Evolutionary conservation across 1,284 basidiomycete genomes (phyloP).

Genomic region (Ustilago sp.): DNA sequence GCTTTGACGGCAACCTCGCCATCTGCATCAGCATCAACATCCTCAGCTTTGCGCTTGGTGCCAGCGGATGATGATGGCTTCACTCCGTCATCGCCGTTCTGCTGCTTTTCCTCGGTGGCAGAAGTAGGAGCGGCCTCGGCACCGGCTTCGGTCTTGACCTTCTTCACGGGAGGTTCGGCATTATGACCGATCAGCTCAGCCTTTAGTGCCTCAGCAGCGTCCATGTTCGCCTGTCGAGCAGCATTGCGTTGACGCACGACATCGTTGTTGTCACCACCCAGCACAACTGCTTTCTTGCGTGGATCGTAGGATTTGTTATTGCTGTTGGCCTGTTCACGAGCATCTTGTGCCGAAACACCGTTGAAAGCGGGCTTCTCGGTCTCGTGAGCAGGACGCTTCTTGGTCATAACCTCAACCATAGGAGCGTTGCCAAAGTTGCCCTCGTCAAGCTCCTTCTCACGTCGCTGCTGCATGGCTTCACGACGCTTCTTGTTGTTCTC

Average conservation of each 20-base stretch:
- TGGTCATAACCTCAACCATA: conserved; percentile 35
- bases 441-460: conserved; percentile 47
- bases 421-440: conserved; percentile 46
- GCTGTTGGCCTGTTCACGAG: conserved; percentile 62
- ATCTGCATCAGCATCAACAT: conserved; percentile 49
- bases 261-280: conserved; percentile 61
- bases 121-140: conserved; percentile 25
- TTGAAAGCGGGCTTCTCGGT: conserved; percentile 52
- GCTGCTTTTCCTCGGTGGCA: conserved; percentile 6
- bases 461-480: conserved; percentile 73
- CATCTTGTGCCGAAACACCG: conserved; percentile 37
- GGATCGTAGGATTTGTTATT: conserved; percentile 48
- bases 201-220: conserved; percentile 91
- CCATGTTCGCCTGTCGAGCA: conserved; percentile 88
- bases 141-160: conserved; percentile 38
- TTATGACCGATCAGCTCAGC: conserved; percentile 81
- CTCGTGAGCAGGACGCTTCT: conserved; percentile 34
- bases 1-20: neutral
- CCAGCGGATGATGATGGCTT: conserved; percentile 40
- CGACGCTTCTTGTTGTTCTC: conserved; percentile 83
- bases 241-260: conserved; percentile 60
- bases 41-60: conserved; percentile 59
- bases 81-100: conserved; percentile 47
- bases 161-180: conserved; percentile 29
- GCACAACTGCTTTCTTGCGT: conserved; percentile 51